Base-by-base conservation (phyloP, 345 rosid genomes). In the Cardamine resedifolia region DNA sequence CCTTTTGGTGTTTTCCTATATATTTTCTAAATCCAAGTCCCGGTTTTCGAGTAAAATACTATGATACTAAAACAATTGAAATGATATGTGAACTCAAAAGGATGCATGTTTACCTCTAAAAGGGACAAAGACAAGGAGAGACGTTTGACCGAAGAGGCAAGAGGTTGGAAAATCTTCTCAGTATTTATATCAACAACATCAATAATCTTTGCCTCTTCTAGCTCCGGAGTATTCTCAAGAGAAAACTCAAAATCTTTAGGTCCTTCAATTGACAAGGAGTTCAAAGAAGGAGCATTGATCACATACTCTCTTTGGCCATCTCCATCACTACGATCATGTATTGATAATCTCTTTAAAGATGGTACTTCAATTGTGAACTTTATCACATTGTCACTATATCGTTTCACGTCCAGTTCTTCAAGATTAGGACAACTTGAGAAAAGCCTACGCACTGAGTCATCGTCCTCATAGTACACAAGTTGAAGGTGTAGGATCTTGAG, bases 101-200 rank as follows among this genome's bases (percentile, higher is more conserved):
- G 7, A 51, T 66, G 23, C 48, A 51, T 66, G 47, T 23, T 34
- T 66, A 66, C 71, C 71, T 51, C 26, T 52, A 51, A 34, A 51
- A 33, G 71, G 2, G 71, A 66, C 4, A 66, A 66, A 66, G 71
- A 51, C 60, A 66, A 51, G 49, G 36, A 51, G 27, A 66, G 49
- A 51, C 49, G 60, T 19, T 51, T 66, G 49, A 66, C 59, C 10
- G 71, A 66, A 10, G 71, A 66, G n/a, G 71, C 59, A 1, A 66
- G n/a, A 38, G 71, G 59, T 36, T 3, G 16, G 26, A 66, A 16
- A 51, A 66, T 66, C 33, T 66, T 66, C 24, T 23, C 60, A 24
- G 71, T 51, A 33, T 50, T 19, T 10, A 66, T 16, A 5, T 66
- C 16, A 66, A 16, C 3, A 66, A 66, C 5, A 8, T 66, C 71